Conservation (phyloP, 768 basidiomycete genomes). For the Sarcomyxa edulis region DNA sequence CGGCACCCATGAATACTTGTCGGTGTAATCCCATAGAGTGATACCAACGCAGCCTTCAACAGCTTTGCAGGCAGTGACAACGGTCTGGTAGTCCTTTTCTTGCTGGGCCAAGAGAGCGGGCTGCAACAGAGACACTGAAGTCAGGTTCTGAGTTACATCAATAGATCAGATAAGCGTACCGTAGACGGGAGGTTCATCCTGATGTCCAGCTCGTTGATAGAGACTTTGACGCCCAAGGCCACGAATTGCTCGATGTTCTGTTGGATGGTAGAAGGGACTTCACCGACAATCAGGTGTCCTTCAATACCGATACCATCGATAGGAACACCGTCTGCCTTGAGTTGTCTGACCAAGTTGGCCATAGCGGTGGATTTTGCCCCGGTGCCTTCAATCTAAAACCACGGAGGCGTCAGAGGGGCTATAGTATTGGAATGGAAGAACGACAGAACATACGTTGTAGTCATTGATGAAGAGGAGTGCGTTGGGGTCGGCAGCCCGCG, state of each 20-base stretch:
- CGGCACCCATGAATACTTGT: constrained; percentile 23
- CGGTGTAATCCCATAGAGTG: constrained; percentile 19
- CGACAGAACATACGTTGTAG: too few relatives aligned
- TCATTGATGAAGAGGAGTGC: constrained; percentile 12
- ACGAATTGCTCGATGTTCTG: constrained; percentile 33
- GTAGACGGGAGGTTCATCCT: constrained; percentile 38
- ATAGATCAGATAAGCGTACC: too few relatives aligned
- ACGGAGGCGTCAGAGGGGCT: too few relatives aligned
- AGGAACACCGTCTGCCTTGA: constrained; percentile 30
- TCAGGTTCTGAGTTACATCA: too few relatives aligned
- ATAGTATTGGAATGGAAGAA: too few relatives aligned
- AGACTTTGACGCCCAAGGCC: constrained; percentile 42
- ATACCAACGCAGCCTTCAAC: constrained; percentile 17
- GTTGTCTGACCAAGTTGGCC: constrained; percentile 30
- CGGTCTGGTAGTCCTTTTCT: constrained; percentile 34
- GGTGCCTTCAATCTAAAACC: constrained; percentile 12
- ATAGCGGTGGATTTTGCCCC: constrained; percentile 37
- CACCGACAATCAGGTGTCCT: constrained; percentile 38
- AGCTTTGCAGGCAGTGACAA: constrained; percentile 33
- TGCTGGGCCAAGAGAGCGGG: constrained; percentile 31
- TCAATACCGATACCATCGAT: constrained; percentile 44
- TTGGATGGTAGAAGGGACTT: constrained; percentile 29
- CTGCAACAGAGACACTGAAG: too few relatives aligned
- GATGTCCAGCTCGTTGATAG: constrained; percentile 45
- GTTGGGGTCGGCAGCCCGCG: constrained; percentile 17